Conservation (phyloP, 148 eudicot species). For the Talinum fruticosum region DNA sequence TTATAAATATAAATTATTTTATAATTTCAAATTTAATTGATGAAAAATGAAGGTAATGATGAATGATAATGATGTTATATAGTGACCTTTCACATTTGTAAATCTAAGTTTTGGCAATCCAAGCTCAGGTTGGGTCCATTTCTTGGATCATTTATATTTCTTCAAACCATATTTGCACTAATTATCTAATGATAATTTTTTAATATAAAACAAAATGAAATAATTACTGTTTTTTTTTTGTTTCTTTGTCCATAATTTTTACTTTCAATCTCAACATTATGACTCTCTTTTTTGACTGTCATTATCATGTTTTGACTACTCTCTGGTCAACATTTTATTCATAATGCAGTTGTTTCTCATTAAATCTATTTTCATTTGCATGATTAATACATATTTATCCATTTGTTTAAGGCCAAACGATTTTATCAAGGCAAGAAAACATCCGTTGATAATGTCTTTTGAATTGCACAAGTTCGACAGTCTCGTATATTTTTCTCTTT, state of each 20-base stretch:
- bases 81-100: not conserved
- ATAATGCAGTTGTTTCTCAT: not conserved
- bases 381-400: too few species aligned
- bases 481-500: too few species aligned
- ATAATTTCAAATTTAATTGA: not conserved
- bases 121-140: constrained; percentile 9
- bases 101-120: too few species aligned
- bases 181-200: constrained; percentile 13
- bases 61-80: not conserved
- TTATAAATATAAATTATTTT: not conserved
- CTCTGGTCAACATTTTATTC: not conserved
- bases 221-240: constrained; percentile 6
- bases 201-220: not conserved
- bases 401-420: too few species aligned
- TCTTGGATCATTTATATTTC: not conserved
- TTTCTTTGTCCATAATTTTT: not conserved
- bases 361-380: too few species aligned
- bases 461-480: too few species aligned
- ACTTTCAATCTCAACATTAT: constrained; percentile 8
- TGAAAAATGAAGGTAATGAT: constrained; percentile 16
- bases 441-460: too few species aligned
- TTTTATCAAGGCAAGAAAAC: too few species aligned
- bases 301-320: not conserved
- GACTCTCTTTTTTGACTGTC: constrained; percentile 20
- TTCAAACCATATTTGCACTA: constrained; percentile 1